A percentile compares a stretch with the other conserved stretches of the same genome.
Evolutionary conservation across 441 rosid species (phyloP).

Genomic region (Biscutella laevigata): DNA sequence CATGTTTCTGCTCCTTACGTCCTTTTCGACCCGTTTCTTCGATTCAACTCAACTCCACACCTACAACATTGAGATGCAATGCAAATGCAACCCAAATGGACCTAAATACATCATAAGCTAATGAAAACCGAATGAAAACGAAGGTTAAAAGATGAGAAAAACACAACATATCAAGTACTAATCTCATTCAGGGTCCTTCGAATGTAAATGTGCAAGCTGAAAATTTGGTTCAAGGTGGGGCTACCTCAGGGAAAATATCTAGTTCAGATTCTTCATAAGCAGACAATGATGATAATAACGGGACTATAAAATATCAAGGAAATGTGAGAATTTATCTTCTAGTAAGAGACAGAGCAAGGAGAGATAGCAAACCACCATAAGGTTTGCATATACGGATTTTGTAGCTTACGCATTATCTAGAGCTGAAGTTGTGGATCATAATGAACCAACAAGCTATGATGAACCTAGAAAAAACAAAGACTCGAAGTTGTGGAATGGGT

Average conservation of each 20-base stretch:
- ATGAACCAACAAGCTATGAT: background rate
- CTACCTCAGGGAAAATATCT: background rate
- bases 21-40: too few species aligned
- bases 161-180: too few species aligned
- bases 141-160: too few species aligned
- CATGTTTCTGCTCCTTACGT: too few species aligned
- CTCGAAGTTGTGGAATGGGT: background rate
- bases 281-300: background rate
- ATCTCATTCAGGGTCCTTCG: background rate
- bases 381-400: background rate
- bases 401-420: background rate
- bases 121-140: too few species aligned
- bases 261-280: background rate
- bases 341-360: background rate
- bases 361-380: background rate
- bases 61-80: too few species aligned
- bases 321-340: background rate
- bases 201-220: too few species aligned
- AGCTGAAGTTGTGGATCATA: background rate
- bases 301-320: background rate
- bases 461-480: background rate
- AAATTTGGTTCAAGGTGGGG: background rate
- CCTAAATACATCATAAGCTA: too few species aligned
- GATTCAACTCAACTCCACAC: too few species aligned
- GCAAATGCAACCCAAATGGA: too few species aligned